phyloP scores from a whole-genome alignment of 1,284 basidiomycete genomes.

The Microbotryum lychnidis-dioicae region DNA sequence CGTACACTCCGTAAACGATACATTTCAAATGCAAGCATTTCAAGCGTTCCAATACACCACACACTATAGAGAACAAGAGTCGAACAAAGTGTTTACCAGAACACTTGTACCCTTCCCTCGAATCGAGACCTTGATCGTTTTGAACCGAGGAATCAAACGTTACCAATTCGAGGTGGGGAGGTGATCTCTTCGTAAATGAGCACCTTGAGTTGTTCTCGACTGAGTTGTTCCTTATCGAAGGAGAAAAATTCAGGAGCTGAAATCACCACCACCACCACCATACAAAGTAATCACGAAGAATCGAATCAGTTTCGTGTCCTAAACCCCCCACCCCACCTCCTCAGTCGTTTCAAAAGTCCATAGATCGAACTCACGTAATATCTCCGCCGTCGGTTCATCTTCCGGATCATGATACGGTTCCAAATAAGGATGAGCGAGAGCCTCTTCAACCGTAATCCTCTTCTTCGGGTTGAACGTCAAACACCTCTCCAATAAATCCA shows the following conservation, averaged over 20 bases:
- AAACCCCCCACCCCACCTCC: too few species aligned
- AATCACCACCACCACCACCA: neutral
- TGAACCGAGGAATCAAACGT: neutral
- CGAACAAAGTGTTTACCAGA: too few species aligned
- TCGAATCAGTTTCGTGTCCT: constrained; percentile 13
- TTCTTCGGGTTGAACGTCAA: constrained; percentile 38
- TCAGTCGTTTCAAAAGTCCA: constrained; percentile 39
- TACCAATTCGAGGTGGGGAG: constrained; percentile 10
- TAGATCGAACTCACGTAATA: constrained; percentile 17
- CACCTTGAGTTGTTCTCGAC: constrained; percentile 46
- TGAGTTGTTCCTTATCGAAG: constrained; percentile 56
- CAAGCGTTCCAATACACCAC: too few species aligned
- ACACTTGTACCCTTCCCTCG: too few species aligned
- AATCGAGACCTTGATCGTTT: too few species aligned
- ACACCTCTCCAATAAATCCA: constrained; percentile 74
- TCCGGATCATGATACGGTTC: constrained; percentile 34
- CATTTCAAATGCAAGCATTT: too few species aligned
- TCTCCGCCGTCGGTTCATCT: constrained; percentile 31
- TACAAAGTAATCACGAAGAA: constrained; percentile 4
- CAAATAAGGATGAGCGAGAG: constrained; percentile 35
- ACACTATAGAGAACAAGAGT: too few species aligned
- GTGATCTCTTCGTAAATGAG: constrained; percentile 45
- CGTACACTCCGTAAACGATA: too few species aligned
- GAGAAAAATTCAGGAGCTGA: constrained; percentile 70
- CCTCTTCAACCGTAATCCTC: constrained; percentile 35